These are phyloP conservation scores for Syzygium aromaticum DNA, from an alignment of 345 rosid species.

Conservation along the genomic window DNA sequence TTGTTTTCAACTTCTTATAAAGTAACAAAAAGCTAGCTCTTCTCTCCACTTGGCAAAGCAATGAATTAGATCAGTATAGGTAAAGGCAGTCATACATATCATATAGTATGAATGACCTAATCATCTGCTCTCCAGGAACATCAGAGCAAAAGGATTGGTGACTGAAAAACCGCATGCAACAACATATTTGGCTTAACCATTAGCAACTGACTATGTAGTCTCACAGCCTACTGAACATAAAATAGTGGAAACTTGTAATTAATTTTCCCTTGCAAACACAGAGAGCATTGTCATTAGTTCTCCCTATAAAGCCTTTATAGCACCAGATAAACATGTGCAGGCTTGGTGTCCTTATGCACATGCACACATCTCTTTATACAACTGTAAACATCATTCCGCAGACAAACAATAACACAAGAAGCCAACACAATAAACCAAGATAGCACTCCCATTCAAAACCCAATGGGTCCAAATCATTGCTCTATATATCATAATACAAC, in stretches of 20 bases:
- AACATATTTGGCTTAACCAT: background rate
- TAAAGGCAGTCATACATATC: background rate
- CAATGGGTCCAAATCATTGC: background rate
- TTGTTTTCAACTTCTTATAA: background rate
- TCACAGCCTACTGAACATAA: background rate
- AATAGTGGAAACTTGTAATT: background rate
- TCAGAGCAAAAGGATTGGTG: background rate
- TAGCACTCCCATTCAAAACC: background rate
- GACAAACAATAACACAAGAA: background rate
- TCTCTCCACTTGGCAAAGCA: background rate
- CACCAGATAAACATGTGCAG: background rate
- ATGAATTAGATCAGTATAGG: background rate
- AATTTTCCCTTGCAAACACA: background rate
- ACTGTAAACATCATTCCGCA: background rate
- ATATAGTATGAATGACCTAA: background rate
- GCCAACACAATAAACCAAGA: background rate
- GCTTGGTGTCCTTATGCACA: background rate
- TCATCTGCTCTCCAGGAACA: background rate
- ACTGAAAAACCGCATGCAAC: background rate
- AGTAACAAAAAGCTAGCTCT: background rate
- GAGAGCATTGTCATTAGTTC: background rate
- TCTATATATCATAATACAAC: background rate
- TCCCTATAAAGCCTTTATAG: background rate
- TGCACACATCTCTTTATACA: background rate
- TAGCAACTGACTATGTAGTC: background rate